Evolutionary conservation across 345 rosid genomes (phyloP).

Genomic region (Geranium rotundifolium): DNA sequence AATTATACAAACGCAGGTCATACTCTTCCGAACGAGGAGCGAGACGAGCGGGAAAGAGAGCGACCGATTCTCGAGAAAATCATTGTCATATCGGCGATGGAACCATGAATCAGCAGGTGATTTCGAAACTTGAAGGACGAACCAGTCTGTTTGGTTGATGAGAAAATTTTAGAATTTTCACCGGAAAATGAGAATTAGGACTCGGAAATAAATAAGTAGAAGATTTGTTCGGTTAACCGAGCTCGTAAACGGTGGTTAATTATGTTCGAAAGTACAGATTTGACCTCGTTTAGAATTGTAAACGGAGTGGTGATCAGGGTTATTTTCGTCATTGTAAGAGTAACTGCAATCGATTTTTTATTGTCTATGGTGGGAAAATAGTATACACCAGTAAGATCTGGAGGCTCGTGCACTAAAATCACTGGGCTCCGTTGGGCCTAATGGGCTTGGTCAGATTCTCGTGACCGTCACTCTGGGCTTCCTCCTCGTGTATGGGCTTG

Average conservation of each 20-base stretch:
- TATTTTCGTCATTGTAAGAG: neutral
- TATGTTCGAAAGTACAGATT: neutral
- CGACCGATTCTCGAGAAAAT: conserved; percentile 54
- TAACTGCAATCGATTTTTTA: too few relatives aligned
- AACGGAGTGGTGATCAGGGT: neutral
- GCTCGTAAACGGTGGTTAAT: neutral
- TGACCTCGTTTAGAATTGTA: neutral
- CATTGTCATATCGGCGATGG: conserved; percentile 18
- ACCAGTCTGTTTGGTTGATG: neutral
- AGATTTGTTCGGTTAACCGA: too few relatives aligned
- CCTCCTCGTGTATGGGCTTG: too few relatives aligned
- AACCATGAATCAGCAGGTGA: neutral
- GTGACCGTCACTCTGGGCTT: too few relatives aligned
- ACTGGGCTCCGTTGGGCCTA: too few relatives aligned
- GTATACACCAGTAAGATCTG: too few relatives aligned
- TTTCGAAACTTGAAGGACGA: too few relatives aligned
- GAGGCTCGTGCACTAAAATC: too few relatives aligned
- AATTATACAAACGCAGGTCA: neutral
- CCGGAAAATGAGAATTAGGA: neutral
- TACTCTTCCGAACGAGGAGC: conserved; percentile 25
- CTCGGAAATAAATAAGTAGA: too few relatives aligned
- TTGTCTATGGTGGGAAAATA: too few relatives aligned
- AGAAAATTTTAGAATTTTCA: neutral
- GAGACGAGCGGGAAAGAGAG: conserved; percentile 41
- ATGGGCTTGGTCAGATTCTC: too few relatives aligned